Conservation (phyloP, 2,329 filamentous ascomycete genomes). For the Fusarium temperatum region DNA sequence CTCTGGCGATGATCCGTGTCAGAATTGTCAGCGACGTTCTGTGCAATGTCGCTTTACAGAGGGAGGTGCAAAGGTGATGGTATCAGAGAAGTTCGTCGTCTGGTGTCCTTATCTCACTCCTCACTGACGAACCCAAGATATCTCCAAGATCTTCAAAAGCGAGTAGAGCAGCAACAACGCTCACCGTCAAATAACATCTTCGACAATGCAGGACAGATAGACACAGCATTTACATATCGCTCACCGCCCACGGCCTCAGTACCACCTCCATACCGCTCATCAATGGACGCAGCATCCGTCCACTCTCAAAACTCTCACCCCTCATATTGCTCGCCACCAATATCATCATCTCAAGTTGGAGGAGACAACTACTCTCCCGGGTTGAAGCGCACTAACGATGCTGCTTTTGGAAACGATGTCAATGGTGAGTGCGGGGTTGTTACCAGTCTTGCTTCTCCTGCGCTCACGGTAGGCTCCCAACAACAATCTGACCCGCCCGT, state of each 20-base stretch:
- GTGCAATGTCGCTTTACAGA: slow-evolving; percentile 47
- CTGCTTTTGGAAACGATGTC: slow-evolving; percentile 21
- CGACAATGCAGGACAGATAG: not conserved
- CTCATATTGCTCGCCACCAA: slow-evolving; percentile 15
- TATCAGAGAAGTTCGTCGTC: slow-evolving; percentile 45
- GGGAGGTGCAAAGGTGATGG: slow-evolving; percentile 41
- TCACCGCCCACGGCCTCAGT: slow-evolving; percentile 20
- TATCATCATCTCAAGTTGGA: slow-evolving; percentile 5
- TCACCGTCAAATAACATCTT: slow-evolving; percentile 13
- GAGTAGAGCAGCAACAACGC: slow-evolving; percentile 26
- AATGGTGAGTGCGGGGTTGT: slow-evolving; percentile 25
- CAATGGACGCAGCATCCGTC: slow-evolving; percentile 6
- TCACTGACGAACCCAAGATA: slow-evolving; percentile 31
- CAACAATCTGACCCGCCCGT: slow-evolving; percentile 14
- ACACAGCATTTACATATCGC: slow-evolving; percentile 1
- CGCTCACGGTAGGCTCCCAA: slow-evolving; percentile 18
- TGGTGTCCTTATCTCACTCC: not conserved
- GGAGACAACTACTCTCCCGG: not conserved
- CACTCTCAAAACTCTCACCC: slow-evolving; percentile 9
- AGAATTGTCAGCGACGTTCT: slow-evolving; percentile 44
- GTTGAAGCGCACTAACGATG: slow-evolving; percentile 19
- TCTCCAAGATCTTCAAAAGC: slow-evolving; percentile 38
- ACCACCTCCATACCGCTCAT: slow-evolving; percentile 29
- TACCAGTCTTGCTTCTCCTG: slow-evolving; percentile 26
- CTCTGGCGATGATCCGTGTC: slow-evolving; percentile 46